A percentile compares a stretch with the other conserved stretches of the same genome.
phyloP scores from a whole-genome alignment of 2,329 filamentous ascomycete genomes.

The Aspergillus nomiae region DNA sequence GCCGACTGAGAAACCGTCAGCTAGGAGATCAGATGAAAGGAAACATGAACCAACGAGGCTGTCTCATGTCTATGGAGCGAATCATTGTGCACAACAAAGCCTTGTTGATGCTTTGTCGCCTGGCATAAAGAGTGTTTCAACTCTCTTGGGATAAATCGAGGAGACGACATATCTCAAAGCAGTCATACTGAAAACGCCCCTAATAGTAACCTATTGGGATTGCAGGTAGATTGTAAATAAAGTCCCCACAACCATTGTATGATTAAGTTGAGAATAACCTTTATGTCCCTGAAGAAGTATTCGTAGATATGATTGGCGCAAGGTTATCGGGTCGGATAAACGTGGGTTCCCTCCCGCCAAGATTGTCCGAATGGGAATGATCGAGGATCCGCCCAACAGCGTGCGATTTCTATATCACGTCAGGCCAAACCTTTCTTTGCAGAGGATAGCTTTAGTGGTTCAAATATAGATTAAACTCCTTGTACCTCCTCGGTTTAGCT shows the following conservation, averaged over 20 bases:
- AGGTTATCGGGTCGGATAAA: constrained; percentile 25
- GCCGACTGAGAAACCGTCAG: not conserved
- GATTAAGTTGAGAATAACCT: constrained; percentile 1
- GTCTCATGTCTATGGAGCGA: not conserved
- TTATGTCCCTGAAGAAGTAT: not conserved
- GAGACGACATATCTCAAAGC: not conserved
- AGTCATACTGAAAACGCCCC: not conserved
- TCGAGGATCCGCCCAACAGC: constrained; percentile 20
- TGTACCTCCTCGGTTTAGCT: not conserved
- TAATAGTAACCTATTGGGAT: not conserved
- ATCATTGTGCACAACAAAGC: not conserved
- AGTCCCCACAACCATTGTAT: not conserved
- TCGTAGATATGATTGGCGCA: constrained; percentile 17
- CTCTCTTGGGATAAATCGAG: not conserved
- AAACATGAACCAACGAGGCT: not conserved
- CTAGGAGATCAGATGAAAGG: not conserved
- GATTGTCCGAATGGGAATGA: constrained; percentile 21
- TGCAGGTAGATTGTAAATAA: not conserved
- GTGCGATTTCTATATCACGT: constrained; percentile 23
- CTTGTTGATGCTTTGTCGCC: not conserved
- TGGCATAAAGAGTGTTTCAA: constrained; percentile 1
- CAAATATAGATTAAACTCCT: not conserved
- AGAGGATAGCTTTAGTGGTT: not conserved
- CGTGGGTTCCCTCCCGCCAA: constrained; percentile 19
- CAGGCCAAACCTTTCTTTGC: constrained; percentile 7